Base-by-base conservation (phyloP, 202 grass and related monocot species). In the Saccharum hybrid region DNA sequence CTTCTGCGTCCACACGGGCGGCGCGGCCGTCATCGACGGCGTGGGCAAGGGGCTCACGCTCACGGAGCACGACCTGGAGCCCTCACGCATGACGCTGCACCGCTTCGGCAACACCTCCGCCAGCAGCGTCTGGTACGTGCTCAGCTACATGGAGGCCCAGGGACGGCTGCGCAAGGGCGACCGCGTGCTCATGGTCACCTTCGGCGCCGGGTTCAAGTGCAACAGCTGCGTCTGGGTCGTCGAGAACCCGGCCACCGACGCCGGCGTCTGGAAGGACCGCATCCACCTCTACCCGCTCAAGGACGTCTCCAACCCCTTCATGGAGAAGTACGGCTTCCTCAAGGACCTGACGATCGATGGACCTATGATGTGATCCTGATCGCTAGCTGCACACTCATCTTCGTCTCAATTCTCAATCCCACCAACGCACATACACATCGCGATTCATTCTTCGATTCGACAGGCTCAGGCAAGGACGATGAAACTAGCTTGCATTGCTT, bases 151-250 rank as follows among this genome's bases (percentile, higher is more conserved):
- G 94, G 94, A 97, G 87, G 92, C 90, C 34, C 89, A 97, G 83
- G 42, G 63, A 0, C 66, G 94, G 16, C 82, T 97, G 36, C 65
- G 31, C 26, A 62, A 69, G 74, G 88, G 92, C 6, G 86, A 97
- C 77, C 85, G 82, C 60, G 86, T 97, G 15, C 92, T 97, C 75
- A 97, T 97, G 94, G 84, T 97, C 86, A 97, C 90, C 68, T 97
- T 97, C 83, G 94, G 94, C 63, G 92, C 92, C 19, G 94, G 94
- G 0, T 97, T 97, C 92, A 97, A 97, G 90, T 97, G 94, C 84
- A 97, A 97, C 87, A 97, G 90, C 75, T 94, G 90, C 89, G 72
- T 97, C 33, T 97, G 94, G 94, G 75, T 74, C 31, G 94, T 90
- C 9, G 81, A 89, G 88, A 76, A 71, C 69, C 67, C 68, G 26